These are phyloP conservation scores for Microdochium paspali DNA, from an alignment of 2,329 filamentous ascomycete species.

Conservation along the genomic window DNA sequence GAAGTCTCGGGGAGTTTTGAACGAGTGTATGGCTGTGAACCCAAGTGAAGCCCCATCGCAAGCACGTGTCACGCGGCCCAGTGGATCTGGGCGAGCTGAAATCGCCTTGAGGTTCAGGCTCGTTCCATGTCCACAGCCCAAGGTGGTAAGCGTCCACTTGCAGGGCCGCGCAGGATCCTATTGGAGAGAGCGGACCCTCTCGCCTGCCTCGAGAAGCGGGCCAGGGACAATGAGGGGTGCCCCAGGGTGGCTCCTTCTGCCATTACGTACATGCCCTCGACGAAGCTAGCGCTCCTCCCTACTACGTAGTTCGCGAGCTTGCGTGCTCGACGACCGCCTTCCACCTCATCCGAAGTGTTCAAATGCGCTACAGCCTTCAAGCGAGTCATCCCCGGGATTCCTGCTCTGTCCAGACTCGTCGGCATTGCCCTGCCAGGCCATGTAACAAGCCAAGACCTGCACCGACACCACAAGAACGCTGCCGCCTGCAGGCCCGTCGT, in stretches of 20 bases:
- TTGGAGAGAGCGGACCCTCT: neutral
- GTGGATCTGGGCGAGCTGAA: too few relatives aligned
- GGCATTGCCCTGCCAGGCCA: neutral
- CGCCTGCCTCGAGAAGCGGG: neutral
- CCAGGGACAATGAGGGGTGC: neutral
- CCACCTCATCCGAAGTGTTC: neutral
- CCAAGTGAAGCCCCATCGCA: too few relatives aligned
- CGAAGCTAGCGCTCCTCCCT: neutral
- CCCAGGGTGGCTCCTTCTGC: neutral
- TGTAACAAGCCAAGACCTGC: neutral
- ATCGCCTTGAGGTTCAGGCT: too few relatives aligned
- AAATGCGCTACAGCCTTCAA: neutral
- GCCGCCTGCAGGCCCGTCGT: neutral
- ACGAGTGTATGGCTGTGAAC: too few relatives aligned
- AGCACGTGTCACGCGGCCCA: too few relatives aligned
- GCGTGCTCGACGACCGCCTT: neutral
- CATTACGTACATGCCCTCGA: neutral
- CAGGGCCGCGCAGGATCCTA: neutral
- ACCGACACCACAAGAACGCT: neutral
- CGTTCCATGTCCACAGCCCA: too few relatives aligned
- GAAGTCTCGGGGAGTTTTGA: too few relatives aligned
- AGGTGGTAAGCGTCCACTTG: too few relatives aligned
- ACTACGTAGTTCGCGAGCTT: neutral
- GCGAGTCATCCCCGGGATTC: neutral
- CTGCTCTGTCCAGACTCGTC: neutral